Conservation (phyloP, 2,329 filamentous ascomycete species). For the Colletotrichum sojae region DNA sequence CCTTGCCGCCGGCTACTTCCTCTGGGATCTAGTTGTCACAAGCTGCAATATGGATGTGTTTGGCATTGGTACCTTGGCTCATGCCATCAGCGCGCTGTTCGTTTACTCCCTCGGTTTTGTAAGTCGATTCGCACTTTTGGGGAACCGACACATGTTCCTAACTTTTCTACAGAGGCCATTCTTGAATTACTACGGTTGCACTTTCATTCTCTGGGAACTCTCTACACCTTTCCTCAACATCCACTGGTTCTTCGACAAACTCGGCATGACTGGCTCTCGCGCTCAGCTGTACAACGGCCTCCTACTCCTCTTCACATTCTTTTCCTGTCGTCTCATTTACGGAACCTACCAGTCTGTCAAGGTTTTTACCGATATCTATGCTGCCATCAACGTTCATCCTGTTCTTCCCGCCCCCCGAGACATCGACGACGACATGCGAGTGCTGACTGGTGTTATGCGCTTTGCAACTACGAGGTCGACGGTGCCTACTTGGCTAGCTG, state of each 20-base stretch:
- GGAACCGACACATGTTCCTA: conserved; percentile 37
- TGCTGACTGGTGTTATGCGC: conserved; percentile 59
- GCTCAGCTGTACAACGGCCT: conserved; percentile 85
- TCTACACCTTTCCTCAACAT: conserved; percentile 89
- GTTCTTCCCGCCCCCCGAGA: conserved; percentile 32
- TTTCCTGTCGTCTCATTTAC: conserved; percentile 82
- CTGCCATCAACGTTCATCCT: conserved; percentile 61
- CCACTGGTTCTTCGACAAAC: conserved; percentile 94
- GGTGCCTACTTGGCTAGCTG: conserved; percentile 79
- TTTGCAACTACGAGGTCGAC: conserved; percentile 64
- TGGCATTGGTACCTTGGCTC: conserved; percentile 81
- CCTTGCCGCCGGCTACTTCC: conserved; percentile 84
- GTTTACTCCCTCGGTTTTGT: conserved; percentile 87
- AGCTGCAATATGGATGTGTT: conserved; percentile 78
- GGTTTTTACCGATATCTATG: conserved; percentile 80
- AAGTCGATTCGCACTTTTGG: conserved; percentile 56
- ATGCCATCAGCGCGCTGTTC: conserved; percentile 80
- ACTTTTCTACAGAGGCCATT: conserved; percentile 76
- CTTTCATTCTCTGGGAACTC: conserved; percentile 90
- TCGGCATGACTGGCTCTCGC: conserved; percentile 81
- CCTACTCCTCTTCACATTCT: conserved; percentile 80
- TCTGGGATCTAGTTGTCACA: conserved; percentile 85
- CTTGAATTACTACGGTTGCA: conserved; percentile 84
- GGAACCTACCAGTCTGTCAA: conserved; percentile 80
- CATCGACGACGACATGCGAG: conserved; percentile 44